These are phyloP conservation scores for Lentinula raphanica DNA, from an alignment of 768 basidiomycete species.

Conservation along the genomic window DNA sequence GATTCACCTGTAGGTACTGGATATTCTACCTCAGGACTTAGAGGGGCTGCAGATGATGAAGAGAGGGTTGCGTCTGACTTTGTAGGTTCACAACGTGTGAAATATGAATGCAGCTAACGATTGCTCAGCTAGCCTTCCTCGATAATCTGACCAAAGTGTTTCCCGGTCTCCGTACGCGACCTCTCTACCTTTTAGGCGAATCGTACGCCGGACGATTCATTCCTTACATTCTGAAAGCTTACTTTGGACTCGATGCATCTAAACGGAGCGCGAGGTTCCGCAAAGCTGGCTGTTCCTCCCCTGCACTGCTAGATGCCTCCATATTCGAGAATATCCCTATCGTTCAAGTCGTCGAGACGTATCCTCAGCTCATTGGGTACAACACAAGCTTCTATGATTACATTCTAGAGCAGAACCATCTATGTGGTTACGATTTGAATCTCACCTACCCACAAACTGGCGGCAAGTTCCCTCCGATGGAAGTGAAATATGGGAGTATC, in stretches of 20 bases:
- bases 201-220: conserved; percentile 52
- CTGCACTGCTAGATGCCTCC: not conserved
- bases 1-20: conserved; percentile 3
- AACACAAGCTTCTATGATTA: conserved; percentile 22
- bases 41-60: conserved; percentile 19
- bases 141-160: conserved; percentile 48
- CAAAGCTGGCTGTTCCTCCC: not conserved
- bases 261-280: not conserved
- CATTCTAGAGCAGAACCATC: conserved; percentile 35
- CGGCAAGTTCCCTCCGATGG: conserved; percentile 38
- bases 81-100: conserved; percentile 26
- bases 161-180: conserved; percentile 44
- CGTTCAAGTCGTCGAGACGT: conserved; percentile 35
- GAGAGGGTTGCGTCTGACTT: conserved; percentile 60
- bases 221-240: conserved; percentile 42
- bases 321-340: not conserved
- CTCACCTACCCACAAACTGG: conserved; percentile 64
- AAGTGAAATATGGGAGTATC: not conserved
- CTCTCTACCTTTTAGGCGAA: conserved; percentile 45
- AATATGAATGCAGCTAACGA: conserved; percentile 22
- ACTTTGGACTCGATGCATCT: not conserved
- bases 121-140: conserved; percentile 28
- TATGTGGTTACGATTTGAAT: conserved; percentile 64
- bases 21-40: conserved; percentile 3
- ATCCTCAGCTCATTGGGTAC: conserved; percentile 51